Base-by-base conservation (phyloP, 2,329 filamentous ascomycete genomes). In the Penicillium brasilianum region DNA sequence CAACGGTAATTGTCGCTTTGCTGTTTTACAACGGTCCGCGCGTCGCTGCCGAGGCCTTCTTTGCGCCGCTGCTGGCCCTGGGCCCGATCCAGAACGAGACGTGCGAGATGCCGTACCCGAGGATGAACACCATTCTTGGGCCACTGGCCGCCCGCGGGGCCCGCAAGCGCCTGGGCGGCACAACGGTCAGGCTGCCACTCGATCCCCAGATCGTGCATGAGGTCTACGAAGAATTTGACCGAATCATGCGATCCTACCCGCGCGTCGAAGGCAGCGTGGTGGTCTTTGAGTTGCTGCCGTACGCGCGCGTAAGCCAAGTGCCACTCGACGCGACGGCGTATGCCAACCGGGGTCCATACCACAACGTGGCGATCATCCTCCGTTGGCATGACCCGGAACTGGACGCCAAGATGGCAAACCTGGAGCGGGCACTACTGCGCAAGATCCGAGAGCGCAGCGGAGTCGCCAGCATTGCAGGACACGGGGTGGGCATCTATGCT, bases 21-120 rank as follows among this genome's bases (percentile, higher is more conserved):
- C 3, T 59, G 20, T 59, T 59, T 30, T 55, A 55, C 46, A 59
- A 59, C 34, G 57, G 57, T 25, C 14, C 20, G 20, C 43, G 30
- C 13, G 20, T 16, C 7, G 57, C 25, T 41, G 57, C 39, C 32
- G 57, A 59, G 34, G 28, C 10, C 16, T 59, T 55, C 20, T 59
- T 59, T 22, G 44, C 51, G 2, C 57, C 57, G 11, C 18, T 59
- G 25, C n/a, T 59, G 11, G 39, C 51, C 16, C 34, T 59, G 22
- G 43, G 34, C 2, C 51, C 50, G 5, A 41, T 49, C 14, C 13
- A 36, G 52, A 55, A 55, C 41, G 22, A 49, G 8, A 32, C 39
- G 10, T 30, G 54, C 8, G 46, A 49, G 46, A 49, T 49, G 46
- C 25, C 46, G 6, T 49, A 49, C 46, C 46, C 46, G 14, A 20